phyloP scores from a whole-genome alignment of 2,329 filamentous ascomycete genomes.

The Eurotiales sp. region DNA sequence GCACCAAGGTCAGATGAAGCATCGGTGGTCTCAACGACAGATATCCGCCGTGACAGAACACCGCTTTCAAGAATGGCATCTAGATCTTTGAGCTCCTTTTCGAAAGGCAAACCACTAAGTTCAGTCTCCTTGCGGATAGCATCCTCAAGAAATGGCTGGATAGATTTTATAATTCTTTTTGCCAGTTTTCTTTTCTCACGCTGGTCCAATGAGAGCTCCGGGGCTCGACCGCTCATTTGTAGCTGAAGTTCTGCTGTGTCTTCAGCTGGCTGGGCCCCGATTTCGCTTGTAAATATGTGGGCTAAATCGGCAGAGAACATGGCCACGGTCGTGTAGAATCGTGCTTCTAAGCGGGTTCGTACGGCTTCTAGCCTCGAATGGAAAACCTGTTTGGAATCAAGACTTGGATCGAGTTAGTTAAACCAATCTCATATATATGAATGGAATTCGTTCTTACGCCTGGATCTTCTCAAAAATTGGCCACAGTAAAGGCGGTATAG shows the following conservation, averaged over 20 bases:
- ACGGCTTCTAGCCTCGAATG: slow-evolving; percentile 51
- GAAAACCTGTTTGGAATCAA: slow-evolving; percentile 54
- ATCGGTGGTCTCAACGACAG: slow-evolving; percentile 41
- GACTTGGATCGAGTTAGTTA: slow-evolving; percentile 27
- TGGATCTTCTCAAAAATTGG: slow-evolving; percentile 77
- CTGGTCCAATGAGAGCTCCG: slow-evolving; percentile 57
- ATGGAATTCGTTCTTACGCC: slow-evolving; percentile 57
- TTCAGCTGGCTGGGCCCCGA: slow-evolving; percentile 47
- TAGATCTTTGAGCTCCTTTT: slow-evolving; percentile 68
- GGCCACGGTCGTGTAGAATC: slow-evolving; percentile 58
- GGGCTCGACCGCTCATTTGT: slow-evolving; percentile 47
- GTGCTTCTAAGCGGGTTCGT: slow-evolving; percentile 51
- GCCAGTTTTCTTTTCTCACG: slow-evolving; percentile 80
- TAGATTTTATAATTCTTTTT: slow-evolving; percentile 80
- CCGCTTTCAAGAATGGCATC: slow-evolving; percentile 69
- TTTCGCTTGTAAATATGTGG: slow-evolving; percentile 52
- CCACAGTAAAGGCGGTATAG: slow-evolving; percentile 70
- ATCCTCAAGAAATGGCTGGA: slow-evolving; percentile 72
- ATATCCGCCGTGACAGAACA: slow-evolving; percentile 52
- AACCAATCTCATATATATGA: slow-evolving; percentile 1
- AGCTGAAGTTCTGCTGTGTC: slow-evolving; percentile 47
- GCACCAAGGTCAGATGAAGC: slow-evolving; percentile 45
- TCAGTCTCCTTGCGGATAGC: slow-evolving; percentile 80
- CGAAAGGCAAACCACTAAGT: slow-evolving; percentile 65
- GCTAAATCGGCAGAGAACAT: slow-evolving; percentile 59